Evolutionary conservation across 2,329 filamentous ascomycete genomes (phyloP), one percentile per base, ranked within the genome.

Genomic region (Fusarium odoratissimum): DNA sequence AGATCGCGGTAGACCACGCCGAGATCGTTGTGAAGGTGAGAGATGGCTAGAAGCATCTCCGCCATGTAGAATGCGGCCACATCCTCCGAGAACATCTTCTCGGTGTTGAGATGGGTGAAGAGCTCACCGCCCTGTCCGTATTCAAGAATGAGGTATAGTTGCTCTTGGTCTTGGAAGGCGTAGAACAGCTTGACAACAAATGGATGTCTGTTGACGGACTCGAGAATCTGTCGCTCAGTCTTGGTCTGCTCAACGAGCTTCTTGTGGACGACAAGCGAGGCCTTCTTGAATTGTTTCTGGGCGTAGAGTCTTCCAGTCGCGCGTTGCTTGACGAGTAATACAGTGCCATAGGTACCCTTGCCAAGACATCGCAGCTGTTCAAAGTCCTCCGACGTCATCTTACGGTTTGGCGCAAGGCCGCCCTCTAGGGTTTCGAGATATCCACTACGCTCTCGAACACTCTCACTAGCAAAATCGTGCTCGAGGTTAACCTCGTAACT

Each of bases 181-280:
- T 99, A 99, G 84, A 93, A 99, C 23, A 99, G 89, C 84, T 98
- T 98, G 73, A 99, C 96, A 52, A 99, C 95, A 80, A 99, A 99
- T 0, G 96, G 95, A 81, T 99, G 96, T 38, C 95, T 90, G 82
- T 97, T 98, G 82, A 99, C 94, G 67, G 93, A 97, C 84, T 99
- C 96, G 57, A 99, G 88, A 60, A 99, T 97, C 77, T 92, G 91
- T 55, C 96, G 93, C 84, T 99, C 96, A 5, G 95, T 98, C 87
- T 97, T 97, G 64, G 96, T 98, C 85, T 98, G 96, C 84, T 98
- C 95, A 56, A 99, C 91, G 37, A 98, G 89, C 81, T 95, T 95
- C 87, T 97, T 98, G 83, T 98, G 95, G 42, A 99, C 94, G 2
- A 95, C 94, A 58, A 99, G 86, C 13, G 95, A 97, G 1, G 97